These are phyloP conservation scores for Leccinum disarticulatum DNA, from an alignment of 768 basidiomycete genomes.

Conservation along the genomic window DNA sequence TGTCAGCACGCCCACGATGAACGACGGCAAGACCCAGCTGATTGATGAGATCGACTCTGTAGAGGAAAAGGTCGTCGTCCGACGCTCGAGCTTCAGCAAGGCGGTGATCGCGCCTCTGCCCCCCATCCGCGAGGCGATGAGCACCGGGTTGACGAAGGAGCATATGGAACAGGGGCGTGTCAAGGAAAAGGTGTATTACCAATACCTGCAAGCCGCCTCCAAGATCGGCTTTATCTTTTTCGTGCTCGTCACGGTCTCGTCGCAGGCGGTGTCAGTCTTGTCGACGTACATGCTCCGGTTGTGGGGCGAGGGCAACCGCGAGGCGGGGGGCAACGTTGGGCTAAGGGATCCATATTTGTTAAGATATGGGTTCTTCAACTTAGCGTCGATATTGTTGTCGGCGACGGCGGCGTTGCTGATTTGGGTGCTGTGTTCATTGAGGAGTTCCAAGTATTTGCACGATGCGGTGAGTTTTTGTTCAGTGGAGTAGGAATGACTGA, in stretches of 20 bases:
- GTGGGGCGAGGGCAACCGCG: constrained; percentile 81
- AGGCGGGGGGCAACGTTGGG: constrained; percentile 54
- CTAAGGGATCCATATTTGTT: constrained; percentile 56
- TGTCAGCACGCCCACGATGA: constrained; percentile 19
- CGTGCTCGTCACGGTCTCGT: constrained; percentile 48
- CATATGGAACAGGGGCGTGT: constrained; percentile 81
- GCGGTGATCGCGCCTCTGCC: constrained; percentile 48
- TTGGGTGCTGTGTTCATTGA: constrained; percentile 74
- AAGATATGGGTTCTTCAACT: constrained; percentile 66
- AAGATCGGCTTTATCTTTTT: constrained; percentile 68
- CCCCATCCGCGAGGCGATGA: constrained; percentile 38
- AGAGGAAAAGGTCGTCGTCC: constrained; percentile 57
- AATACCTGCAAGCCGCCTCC: constrained; percentile 81
- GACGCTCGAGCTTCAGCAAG: constrained; percentile 56
- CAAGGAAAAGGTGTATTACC: constrained; percentile 69
- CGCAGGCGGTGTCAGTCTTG: constrained; percentile 61
- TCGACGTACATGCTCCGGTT: constrained; percentile 68
- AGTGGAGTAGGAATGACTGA: not conserved
- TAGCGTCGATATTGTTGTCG: constrained; percentile 53
- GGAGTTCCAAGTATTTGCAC: constrained; percentile 74
- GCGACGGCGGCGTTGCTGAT: constrained; percentile 62
- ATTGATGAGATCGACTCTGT: constrained; percentile 33
- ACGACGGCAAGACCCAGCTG: constrained; percentile 24
- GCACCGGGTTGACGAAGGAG: constrained; percentile 59
- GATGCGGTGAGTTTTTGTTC: constrained; percentile 53